Conservation (phyloP, 1,284 basidiomycete species). For the Apiotrichum veenhuisii region DNA sequence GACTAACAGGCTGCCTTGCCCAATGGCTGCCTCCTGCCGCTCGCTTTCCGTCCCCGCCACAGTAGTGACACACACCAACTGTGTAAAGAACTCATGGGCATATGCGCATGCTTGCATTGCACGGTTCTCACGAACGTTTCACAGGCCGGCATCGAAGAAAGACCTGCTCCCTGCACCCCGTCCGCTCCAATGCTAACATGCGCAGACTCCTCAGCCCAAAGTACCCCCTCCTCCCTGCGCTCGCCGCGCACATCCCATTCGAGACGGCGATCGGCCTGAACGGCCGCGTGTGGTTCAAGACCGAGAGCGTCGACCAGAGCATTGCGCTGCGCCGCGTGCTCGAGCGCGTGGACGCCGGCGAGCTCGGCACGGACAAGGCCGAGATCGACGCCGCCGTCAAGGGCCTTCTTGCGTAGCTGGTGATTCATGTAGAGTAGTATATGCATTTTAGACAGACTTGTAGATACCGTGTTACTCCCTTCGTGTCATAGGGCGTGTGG, state of each 20-base stretch:
- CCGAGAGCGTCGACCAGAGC: constrained; percentile 41
- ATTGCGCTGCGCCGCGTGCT: constrained; percentile 47
- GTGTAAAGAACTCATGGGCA: too few species aligned
- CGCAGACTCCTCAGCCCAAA: constrained; percentile 48
- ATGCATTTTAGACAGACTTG: not conserved
- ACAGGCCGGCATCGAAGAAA: too few species aligned
- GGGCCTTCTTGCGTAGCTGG: constrained; percentile 15
- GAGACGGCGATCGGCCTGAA: constrained; percentile 54
- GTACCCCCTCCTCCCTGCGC: constrained; percentile 41
- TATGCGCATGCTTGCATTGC: too few species aligned
- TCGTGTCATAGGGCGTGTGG: too few species aligned
- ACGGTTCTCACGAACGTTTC: not conserved
- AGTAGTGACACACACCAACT: too few species aligned
- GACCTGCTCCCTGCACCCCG: not conserved
- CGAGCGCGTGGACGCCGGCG: constrained; percentile 39
- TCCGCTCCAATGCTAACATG: not conserved
- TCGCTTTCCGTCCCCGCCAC: too few species aligned
- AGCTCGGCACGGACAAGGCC: constrained; percentile 28
- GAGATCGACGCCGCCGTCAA: constrained; percentile 31
- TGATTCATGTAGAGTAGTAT: not conserved
- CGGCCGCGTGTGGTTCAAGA: constrained; percentile 54
- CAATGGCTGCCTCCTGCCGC: too few species aligned
- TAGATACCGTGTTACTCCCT: not conserved
- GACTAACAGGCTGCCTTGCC: too few species aligned
- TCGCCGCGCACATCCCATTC: constrained; percentile 47